Percentiles rank a stretch among this genome's conserved stretches.
These are phyloP conservation scores for Populus trichocarpa DNA, from an alignment of 441 rosid species.

Conservation along the genomic window DNA sequence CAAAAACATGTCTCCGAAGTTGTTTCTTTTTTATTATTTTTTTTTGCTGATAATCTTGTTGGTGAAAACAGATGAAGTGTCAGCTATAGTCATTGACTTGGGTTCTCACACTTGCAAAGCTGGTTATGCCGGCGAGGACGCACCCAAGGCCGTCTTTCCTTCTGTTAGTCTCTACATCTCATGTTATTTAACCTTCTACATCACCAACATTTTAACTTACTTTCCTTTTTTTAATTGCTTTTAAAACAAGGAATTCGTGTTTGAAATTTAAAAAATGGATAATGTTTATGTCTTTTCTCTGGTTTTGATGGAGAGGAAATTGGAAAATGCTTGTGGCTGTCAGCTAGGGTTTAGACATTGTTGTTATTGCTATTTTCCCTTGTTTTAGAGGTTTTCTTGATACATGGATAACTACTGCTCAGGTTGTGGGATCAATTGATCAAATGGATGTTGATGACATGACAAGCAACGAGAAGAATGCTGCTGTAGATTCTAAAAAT, in stretches of 20 bases:
- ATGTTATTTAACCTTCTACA: background rate
- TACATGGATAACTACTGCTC: conserved; percentile 5
- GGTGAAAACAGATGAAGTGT: conserved; percentile 78
- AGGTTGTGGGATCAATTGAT: conserved; percentile 94
- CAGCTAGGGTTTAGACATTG: background rate
- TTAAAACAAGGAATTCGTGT: background rate
- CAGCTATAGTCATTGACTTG: conserved; percentile 94
- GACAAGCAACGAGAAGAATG: conserved; percentile 40
- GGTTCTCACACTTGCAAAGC: conserved; percentile 99
- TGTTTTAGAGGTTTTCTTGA: background rate
- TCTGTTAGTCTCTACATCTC: conserved; percentile 54
- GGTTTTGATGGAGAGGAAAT: background rate
- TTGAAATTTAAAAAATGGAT: background rate
- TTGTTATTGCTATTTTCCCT: background rate
- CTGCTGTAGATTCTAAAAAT: conserved; percentile 54
- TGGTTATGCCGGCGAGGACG: conserved; percentile 99
- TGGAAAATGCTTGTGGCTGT: background rate
- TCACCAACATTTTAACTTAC: background rate
- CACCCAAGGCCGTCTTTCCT: conserved; percentile 98
- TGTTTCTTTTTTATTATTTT: background rate
- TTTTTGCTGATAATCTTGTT: background rate
- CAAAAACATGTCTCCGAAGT: background rate
- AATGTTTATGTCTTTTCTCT: background rate
- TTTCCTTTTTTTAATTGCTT: background rate
- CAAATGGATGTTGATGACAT: conserved; percentile 88